Evolutionary conservation across 192 early-diverging fungal genomes (phyloP).

Genomic region (Coemansia aciculifera): DNA sequence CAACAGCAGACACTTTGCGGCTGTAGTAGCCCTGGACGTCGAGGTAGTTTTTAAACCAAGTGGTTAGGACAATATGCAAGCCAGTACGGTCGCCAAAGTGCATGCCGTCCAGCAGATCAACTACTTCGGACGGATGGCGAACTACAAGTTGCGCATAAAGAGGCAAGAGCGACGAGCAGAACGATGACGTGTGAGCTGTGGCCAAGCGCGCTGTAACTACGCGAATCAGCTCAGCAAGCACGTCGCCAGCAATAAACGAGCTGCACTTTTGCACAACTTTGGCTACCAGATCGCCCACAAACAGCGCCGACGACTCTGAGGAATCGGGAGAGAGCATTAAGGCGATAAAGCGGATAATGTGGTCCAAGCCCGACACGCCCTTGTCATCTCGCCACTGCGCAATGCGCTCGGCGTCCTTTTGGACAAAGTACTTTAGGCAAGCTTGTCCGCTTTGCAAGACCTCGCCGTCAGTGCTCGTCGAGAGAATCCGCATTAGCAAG

Average conservation of each 20-base stretch:
- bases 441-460: conserved; percentile 90
- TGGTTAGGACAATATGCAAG: conserved; percentile 70
- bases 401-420: conserved; percentile 73
- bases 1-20: conserved; percentile 76
- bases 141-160: conserved; percentile 85
- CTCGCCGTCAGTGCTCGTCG: conserved; percentile 67
- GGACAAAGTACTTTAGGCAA: conserved; percentile 76
- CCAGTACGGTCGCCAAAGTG: conserved; percentile 66
- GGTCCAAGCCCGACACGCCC: conserved; percentile 69
- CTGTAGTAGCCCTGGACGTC: conserved; percentile 82
- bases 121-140: conserved; percentile 66
- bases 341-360: conserved; percentile 78
- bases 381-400: conserved; percentile 65
- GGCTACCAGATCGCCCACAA: conserved; percentile 86
- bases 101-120: conserved; percentile 67
- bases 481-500: conserved; percentile 71
- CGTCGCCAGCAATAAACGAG: conserved; percentile 20
- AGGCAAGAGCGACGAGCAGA: conserved; percentile 81
- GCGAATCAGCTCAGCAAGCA: conserved; percentile 73
- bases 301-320: conserved; percentile 79
- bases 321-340: conserved; percentile 72
- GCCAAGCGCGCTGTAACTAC: conserved; percentile 73
- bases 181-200: conserved; percentile 72
- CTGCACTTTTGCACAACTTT: conserved; percentile 81
- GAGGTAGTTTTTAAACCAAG: conserved; percentile 83